Conservation (phyloP, 305 asterid genomes). For the Solanum hybrid region DNA sequence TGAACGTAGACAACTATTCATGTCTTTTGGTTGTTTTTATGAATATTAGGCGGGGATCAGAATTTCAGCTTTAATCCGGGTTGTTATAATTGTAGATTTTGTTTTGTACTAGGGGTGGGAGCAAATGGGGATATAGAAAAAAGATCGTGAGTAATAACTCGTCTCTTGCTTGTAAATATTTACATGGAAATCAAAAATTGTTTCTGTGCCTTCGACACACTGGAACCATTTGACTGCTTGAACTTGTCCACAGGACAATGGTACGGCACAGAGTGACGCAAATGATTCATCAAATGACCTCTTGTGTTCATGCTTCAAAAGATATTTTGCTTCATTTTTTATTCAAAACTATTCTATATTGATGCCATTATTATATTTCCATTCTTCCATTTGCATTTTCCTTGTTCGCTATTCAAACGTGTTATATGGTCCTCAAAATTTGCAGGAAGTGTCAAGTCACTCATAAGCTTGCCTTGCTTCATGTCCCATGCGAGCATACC, state of each 20-base stretch:
- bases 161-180: background rate
- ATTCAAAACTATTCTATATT: background rate
- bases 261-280: background rate
- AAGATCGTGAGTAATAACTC: background rate
- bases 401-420: background rate
- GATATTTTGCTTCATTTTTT: background rate
- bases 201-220: background rate
- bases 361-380: background rate
- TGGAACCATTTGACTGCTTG: background rate
- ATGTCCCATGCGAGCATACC: conserved; percentile 91
- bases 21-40: background rate
- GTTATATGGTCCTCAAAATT: background rate
- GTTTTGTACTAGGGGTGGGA: background rate
- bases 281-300: background rate
- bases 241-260: background rate
- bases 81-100: background rate
- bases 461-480: conserved; percentile 85
- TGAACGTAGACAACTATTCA: background rate
- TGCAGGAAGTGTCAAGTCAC: conserved; percentile 87
- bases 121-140: background rate
- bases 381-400: background rate
- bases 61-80: background rate
- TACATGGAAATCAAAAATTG: background rate
- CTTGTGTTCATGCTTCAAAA: background rate
- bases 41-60: background rate